Percentiles rank a stretch among this genome's conserved stretches.
Evolutionary conservation across 257 asterid species (phyloP).

Genomic region (Osmanthus fragrans): DNA sequence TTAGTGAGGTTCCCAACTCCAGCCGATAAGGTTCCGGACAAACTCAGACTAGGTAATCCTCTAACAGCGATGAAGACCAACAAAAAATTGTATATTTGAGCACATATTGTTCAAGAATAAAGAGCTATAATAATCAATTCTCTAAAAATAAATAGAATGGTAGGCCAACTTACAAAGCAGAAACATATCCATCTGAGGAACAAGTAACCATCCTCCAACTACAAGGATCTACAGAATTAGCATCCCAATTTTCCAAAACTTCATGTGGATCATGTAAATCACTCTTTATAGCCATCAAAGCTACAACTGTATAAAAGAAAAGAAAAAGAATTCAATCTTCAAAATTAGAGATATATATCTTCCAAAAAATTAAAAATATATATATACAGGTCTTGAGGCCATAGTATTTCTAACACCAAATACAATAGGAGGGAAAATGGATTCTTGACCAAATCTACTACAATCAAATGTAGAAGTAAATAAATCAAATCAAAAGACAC

Average conservation of each 20-base stretch:
- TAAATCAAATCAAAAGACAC: background rate
- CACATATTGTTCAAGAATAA: constrained; percentile 2
- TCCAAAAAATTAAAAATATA: background rate
- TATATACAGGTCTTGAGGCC: too few species aligned
- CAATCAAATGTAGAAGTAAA: background rate
- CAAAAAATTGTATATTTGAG: constrained; percentile 8
- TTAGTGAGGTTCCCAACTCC: constrained; percentile 83
- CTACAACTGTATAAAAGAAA: constrained; percentile 67
- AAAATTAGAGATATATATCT: background rate
- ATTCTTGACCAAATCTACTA: background rate
- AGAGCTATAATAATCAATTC: background rate
- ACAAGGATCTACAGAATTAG: constrained; percentile 96
- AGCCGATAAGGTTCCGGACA: constrained; percentile 80
- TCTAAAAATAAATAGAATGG: background rate
- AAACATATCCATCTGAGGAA: constrained; percentile 76
- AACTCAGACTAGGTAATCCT: constrained; percentile 79
- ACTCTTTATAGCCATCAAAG: constrained; percentile 75
- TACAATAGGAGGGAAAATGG: constrained; percentile 10
- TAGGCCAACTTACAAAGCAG: constrained; percentile 67
- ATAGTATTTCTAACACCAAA: background rate
- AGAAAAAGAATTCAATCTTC: constrained; percentile 5
- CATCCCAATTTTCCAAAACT: constrained; percentile 91
- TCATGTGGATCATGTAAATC: constrained; percentile 75
- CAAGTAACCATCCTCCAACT: constrained; percentile 98
- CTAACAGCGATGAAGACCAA: constrained; percentile 36